These are phyloP conservation scores for Termitomyces sp. DNA, from an alignment of 768 basidiomycete genomes.

Conservation along the genomic window DNA sequence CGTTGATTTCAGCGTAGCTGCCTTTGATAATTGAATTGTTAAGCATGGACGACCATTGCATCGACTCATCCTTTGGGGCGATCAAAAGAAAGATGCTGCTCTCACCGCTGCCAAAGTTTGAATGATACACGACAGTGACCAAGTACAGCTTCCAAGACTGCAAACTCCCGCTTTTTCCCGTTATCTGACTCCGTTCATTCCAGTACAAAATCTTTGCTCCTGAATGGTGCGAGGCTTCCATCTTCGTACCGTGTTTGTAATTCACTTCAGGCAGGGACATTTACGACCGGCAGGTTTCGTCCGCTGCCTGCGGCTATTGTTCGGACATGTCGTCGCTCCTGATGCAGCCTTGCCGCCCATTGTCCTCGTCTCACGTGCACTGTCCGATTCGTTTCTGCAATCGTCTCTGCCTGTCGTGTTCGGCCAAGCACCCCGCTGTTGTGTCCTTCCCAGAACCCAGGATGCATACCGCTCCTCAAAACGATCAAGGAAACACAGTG, in stretches of 20 bases:
- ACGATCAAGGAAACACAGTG: conserved; percentile 58
- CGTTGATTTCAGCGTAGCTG: no score
- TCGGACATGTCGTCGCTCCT: conserved; percentile 42
- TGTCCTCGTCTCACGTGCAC: conserved; percentile 24
- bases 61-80: not conserved
- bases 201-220: conserved; percentile 47
- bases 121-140: not conserved
- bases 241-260: not conserved
- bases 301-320: conserved; percentile 67
- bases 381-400: conserved; percentile 77
- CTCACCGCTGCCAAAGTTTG: not conserved
- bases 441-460: conserved; percentile 73
- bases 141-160: not conserved
- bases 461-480: conserved; percentile 50
- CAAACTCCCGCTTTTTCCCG: not conserved
- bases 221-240: conserved; percentile 47
- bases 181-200: not conserved
- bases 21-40: no score
- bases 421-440: conserved; percentile 60
- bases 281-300: conserved; percentile 57
- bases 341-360: conserved; percentile 47
- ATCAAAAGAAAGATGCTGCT: not conserved
- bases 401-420: conserved; percentile 66
- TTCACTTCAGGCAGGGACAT: conserved; percentile 51
- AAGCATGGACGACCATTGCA: no score